These are phyloP conservation scores for Sodiomyces alkalinus DNA, from an alignment of 2,329 filamentous ascomycete species.

Conservation along the genomic window DNA sequence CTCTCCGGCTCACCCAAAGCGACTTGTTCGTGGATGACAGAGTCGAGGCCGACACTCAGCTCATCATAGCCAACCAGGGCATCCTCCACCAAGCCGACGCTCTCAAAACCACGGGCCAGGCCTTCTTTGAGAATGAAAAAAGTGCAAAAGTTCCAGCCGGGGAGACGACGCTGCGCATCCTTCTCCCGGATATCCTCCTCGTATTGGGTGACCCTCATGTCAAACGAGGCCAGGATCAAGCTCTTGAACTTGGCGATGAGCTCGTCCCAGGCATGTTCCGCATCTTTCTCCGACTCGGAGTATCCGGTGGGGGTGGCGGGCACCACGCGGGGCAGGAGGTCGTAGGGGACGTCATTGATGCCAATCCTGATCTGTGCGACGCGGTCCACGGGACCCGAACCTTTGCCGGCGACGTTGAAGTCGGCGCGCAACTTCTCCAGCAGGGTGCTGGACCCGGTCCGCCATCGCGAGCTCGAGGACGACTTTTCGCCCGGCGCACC, in stretches of 20 bases:
- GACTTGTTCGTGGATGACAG: slow-evolving; percentile 61
- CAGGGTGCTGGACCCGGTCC: slow-evolving; percentile 64
- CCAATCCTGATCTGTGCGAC: slow-evolving; percentile 75
- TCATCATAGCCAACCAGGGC: slow-evolving; percentile 91
- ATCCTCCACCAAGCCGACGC: slow-evolving; percentile 89
- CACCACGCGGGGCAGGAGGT: slow-evolving; percentile 45
- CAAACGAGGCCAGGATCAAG: slow-evolving; percentile 78
- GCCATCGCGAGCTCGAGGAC: slow-evolving; percentile 57
- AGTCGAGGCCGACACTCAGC: slow-evolving; percentile 73
- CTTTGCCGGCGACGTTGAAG: slow-evolving; percentile 69
- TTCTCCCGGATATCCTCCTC: slow-evolving; percentile 95
- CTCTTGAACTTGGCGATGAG: slow-evolving; percentile 75
- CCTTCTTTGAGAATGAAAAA: slow-evolving; percentile 98
- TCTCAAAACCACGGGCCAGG: slow-evolving; percentile 84
- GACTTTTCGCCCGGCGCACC: slow-evolving; percentile 48
- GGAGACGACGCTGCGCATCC: slow-evolving; percentile 70
- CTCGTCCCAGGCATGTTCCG: slow-evolving; percentile 70
- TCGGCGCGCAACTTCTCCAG: slow-evolving; percentile 82
- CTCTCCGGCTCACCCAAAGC: slow-evolving; percentile 41
- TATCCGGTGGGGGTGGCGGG: slow-evolving; percentile 49
- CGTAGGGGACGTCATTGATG: slow-evolving; percentile 52
- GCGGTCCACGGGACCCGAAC: slow-evolving; percentile 56
- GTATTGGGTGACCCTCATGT: slow-evolving; percentile 80
- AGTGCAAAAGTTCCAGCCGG: slow-evolving; percentile 98
- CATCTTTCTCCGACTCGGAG: slow-evolving; percentile 59